Conservation (phyloP, 129 eudicot species). For the Flaveria trinervia region DNA sequence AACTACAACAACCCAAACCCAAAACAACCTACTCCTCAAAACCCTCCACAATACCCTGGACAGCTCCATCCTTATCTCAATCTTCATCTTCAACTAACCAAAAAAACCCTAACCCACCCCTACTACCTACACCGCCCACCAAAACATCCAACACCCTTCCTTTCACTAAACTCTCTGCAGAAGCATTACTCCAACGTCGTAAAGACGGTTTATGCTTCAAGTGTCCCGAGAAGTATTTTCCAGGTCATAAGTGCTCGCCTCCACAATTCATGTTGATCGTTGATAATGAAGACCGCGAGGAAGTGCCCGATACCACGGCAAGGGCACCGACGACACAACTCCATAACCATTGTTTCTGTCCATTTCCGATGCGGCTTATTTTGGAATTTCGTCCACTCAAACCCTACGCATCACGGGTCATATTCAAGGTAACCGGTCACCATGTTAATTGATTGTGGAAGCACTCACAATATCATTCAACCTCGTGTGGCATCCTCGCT, state of each 20-base stretch:
- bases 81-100: neutral
- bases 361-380: neutral
- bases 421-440: neutral
- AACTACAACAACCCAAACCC: no score
- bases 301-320: neutral
- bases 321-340: neutral
- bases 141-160: neutral
- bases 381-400: neutral
- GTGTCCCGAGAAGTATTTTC: no score
- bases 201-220: no score
- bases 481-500: neutral
- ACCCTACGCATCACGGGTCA: neutral
- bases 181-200: neutral
- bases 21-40: neutral
- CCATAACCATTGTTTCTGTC: neutral
- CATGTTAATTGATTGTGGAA: neutral
- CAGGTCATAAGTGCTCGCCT: no score
- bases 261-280: no score
- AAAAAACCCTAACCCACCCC: neutral
- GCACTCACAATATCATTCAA: conserved; percentile 15
- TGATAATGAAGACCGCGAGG: neutral
- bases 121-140: neutral
- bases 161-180: neutral
- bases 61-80: neutral
- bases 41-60: neutral